Evolutionary conservation across 768 basidiomycete genomes (phyloP).

Genomic region (Tulasnella sp.): DNA sequence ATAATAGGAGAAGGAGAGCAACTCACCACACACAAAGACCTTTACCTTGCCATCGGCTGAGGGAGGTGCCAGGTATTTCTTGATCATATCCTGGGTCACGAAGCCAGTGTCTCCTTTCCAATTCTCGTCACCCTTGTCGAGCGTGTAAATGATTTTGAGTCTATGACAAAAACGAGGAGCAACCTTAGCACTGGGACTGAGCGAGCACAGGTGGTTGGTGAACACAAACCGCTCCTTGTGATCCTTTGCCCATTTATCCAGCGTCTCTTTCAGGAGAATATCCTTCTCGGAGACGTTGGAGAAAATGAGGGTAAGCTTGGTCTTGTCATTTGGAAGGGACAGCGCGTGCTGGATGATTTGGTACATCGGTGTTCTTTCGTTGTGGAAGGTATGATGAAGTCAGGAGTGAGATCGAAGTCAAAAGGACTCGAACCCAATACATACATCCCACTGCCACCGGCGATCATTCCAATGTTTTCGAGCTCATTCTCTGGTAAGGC

Average conservation of each 20-base stretch:
- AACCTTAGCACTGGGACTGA: slow-evolving; percentile 12
- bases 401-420: not conserved
- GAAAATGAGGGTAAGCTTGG: slow-evolving; percentile 87
- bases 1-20: not conserved
- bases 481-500: slow-evolving; percentile 54
- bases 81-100: slow-evolving; percentile 59
- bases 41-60: slow-evolving; percentile 67
- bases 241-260: slow-evolving; percentile 57
- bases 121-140: slow-evolving; percentile 65
- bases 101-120: slow-evolving; percentile 68
- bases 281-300: slow-evolving; percentile 84
- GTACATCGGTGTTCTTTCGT: slow-evolving; percentile 63
- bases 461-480: slow-evolving; percentile 78
- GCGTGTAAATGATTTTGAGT: slow-evolving; percentile 73
- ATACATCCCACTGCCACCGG: slow-evolving; percentile 88
- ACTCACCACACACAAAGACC: slow-evolving; percentile 77
- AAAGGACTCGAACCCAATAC: slow-evolving; percentile 22
- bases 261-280: slow-evolving; percentile 72
- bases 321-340: slow-evolving; percentile 64
- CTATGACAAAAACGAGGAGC: slow-evolving; percentile 27
- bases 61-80: slow-evolving; percentile 56
- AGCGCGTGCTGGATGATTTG: slow-evolving; percentile 70
- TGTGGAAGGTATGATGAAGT: too few species aligned
- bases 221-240: slow-evolving; percentile 36
- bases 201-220: not conserved